Conservation (phyloP, 768 basidiomycete genomes). For the Amylocystis lapponica region DNA sequence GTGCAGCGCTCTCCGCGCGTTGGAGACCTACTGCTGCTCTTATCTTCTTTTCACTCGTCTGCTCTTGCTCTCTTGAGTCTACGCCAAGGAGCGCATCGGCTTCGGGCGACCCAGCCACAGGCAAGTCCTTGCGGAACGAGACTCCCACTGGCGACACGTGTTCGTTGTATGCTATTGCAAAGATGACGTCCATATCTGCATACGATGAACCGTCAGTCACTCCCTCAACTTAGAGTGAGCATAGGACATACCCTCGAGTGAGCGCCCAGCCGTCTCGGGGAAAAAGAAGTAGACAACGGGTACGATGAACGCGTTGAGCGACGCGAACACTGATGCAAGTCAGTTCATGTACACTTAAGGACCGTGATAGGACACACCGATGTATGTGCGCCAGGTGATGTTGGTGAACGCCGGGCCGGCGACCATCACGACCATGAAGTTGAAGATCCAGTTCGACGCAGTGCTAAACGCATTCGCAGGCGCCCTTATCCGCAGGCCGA, state of each 20-base stretch:
- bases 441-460: slow-evolving; percentile 48
- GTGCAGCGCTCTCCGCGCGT: no score
- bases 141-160: slow-evolving; percentile 29
- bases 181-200: slow-evolving; percentile 31
- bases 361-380: slow-evolving; percentile 39
- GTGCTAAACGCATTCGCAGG: slow-evolving; percentile 62
- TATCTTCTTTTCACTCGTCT: no score
- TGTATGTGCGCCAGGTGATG: slow-evolving; percentile 56
- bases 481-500: slow-evolving; percentile 54
- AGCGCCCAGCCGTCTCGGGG: slow-evolving; percentile 57
- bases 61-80: background rate
- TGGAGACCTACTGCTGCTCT: no score
- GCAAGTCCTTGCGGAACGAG: slow-evolving; percentile 28
- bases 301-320: slow-evolving; percentile 50
- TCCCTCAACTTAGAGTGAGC: no score
- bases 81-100: slow-evolving; percentile 30
- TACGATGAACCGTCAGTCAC: background rate
- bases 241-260: slow-evolving; percentile 40
- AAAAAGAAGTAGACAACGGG: slow-evolving; percentile 57
- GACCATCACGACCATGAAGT: slow-evolving; percentile 57
- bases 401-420: slow-evolving; percentile 54
- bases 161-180: slow-evolving; percentile 29
- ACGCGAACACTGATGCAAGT: slow-evolving; percentile 40
- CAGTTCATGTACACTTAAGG: no score
- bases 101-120: slow-evolving; percentile 28